Conservation (phyloP, 768 basidiomycete genomes). For the Kwoniella newhampshirensis region DNA sequence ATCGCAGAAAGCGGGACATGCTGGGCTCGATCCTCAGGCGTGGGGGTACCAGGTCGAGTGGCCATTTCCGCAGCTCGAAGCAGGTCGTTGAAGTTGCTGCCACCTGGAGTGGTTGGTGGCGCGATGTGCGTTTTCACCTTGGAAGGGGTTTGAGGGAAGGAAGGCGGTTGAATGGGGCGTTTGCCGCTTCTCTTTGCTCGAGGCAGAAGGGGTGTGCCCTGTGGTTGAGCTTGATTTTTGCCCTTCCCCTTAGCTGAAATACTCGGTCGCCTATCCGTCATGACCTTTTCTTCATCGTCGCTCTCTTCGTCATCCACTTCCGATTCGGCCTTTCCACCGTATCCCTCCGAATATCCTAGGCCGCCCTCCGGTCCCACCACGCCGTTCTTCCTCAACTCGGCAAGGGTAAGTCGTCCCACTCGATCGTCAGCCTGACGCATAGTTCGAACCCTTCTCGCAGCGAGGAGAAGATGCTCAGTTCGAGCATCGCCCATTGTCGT, state of each 20-base stretch:
- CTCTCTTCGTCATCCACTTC: slow-evolving; percentile 30
- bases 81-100: slow-evolving; percentile 44
- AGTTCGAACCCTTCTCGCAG: slow-evolving; percentile 37
- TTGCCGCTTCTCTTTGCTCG: slow-evolving; percentile 29
- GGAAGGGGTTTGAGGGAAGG: slow-evolving; percentile 28
- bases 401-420: slow-evolving; percentile 39
- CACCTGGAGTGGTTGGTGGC: slow-evolving; percentile 43
- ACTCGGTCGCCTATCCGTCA: slow-evolving; percentile 18
- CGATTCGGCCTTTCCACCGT: slow-evolving; percentile 26
- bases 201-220: slow-evolving; percentile 25
- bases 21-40: slow-evolving; percentile 13
- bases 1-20: slow-evolving; percentile 30
- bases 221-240: background rate
- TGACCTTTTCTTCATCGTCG: slow-evolving; percentile 26
- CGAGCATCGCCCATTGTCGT: slow-evolving; percentile 47
- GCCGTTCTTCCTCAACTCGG: slow-evolving; percentile 35
- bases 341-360: slow-evolving; percentile 47
- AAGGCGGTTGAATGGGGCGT: slow-evolving; percentile 12
- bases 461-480: slow-evolving; percentile 45
- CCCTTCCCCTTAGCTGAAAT: slow-evolving; percentile 22
- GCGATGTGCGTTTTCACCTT: slow-evolving; percentile 8
- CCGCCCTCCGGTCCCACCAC: slow-evolving; percentile 49
- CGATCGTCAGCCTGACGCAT: slow-evolving; percentile 26
- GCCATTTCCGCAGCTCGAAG: slow-evolving; percentile 47
- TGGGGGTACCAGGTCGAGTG: slow-evolving; percentile 36